phyloP scores from a whole-genome alignment of 441 rosid species.

The Cnidoscolus chayamansa region DNA sequence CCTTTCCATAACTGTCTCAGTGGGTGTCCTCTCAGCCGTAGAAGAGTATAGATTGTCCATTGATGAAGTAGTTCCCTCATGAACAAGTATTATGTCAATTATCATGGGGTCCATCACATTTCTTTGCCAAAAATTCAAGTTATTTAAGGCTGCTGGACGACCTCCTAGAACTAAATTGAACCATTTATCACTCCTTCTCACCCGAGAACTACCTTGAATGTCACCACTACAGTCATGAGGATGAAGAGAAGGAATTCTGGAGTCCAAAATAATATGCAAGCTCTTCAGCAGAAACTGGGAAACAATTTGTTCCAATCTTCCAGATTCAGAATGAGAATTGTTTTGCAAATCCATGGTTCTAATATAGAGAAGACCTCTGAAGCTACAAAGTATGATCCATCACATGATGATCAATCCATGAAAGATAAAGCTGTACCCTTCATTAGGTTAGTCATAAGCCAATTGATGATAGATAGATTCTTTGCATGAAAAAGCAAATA shows the following conservation, averaged over 20 bases:
- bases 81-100: constrained; percentile 69
- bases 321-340: constrained; percentile 40
- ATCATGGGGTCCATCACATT: constrained; percentile 73
- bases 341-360: constrained; percentile 42
- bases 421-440: background rate
- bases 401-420: no score
- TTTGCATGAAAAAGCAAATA: no score
- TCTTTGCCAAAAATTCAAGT: constrained; percentile 69
- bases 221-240: constrained; percentile 36
- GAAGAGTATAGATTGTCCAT: constrained; percentile 31
- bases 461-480: background rate
- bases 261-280: constrained; percentile 67
- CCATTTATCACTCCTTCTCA: constrained; percentile 80
- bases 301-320: constrained; percentile 66
- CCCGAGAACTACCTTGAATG: constrained; percentile 36
- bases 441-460: background rate
- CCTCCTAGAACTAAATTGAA: constrained; percentile 80
- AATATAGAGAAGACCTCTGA: background rate
- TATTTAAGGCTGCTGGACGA: constrained; percentile 69
- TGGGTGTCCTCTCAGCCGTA: constrained; percentile 26
- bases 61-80: constrained; percentile 38
- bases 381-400: constrained; percentile 8
- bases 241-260: constrained; percentile 75
- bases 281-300: constrained; percentile 71
- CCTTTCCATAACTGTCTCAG: constrained; percentile 80